A percentile compares a stretch with the other conserved stretches of the same genome.
phyloP scores from a whole-genome alignment of 2,329 filamentous ascomycete genomes.

The Claviceps quebecensis region DNA sequence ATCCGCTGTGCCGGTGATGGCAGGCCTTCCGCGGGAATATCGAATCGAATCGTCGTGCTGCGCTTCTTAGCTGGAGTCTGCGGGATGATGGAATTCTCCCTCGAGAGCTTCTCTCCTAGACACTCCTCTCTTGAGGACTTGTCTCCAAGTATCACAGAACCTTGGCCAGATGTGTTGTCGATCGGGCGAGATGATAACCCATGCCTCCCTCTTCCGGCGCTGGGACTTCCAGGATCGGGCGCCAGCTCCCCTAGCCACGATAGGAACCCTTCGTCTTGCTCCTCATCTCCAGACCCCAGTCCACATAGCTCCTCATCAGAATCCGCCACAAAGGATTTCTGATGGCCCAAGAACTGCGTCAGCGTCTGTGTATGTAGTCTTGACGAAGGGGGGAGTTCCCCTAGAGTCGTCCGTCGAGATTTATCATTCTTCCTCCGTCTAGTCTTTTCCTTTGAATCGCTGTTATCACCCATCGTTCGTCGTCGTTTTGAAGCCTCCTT shows the following conservation, averaged over 20 bases:
- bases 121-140: conserved; percentile 13
- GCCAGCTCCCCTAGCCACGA: conserved; percentile 16
- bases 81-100: conserved; percentile 23
- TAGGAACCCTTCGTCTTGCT: conserved; percentile 16
- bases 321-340: conserved; percentile 19
- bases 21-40: conserved; percentile 27
- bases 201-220: conserved; percentile 7
- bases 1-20: conserved; percentile 28
- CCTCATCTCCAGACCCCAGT: conserved; percentile 9
- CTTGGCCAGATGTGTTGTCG: neutral
- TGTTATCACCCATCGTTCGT: conserved; percentile 1
- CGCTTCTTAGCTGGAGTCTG: conserved; percentile 27
- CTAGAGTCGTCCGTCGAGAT: conserved; percentile 17
- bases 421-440: conserved; percentile 2
- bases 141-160: neutral
- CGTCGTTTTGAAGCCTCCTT: neutral
- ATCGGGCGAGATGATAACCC: neutral
- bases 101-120: conserved; percentile 3
- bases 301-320: conserved; percentile 18
- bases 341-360: conserved; percentile 23
- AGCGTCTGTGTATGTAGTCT: conserved; percentile 28
- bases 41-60: conserved; percentile 14
- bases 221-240: conserved; percentile 14
- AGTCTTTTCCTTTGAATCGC: conserved; percentile 1
- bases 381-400: conserved; percentile 16